These are phyloP conservation scores for Apophysomyces elegans DNA, from an alignment of 371 early-diverging fungal genomes.

Conservation along the genomic window DNA sequence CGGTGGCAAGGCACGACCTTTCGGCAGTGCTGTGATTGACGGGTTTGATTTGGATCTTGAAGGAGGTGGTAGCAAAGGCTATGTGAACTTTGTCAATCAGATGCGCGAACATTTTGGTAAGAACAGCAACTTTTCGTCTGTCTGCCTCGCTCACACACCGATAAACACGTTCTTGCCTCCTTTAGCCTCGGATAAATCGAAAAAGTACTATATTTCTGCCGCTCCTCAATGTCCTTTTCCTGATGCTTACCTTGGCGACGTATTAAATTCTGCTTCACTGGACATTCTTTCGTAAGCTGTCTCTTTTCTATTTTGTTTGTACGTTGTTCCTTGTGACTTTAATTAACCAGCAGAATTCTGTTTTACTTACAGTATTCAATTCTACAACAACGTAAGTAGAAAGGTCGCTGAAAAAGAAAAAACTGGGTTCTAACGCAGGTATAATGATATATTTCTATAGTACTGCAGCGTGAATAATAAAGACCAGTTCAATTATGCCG, in stretches of 20 bases:
- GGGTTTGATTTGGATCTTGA: conserved; percentile 52
- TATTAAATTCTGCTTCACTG: conserved; percentile 43
- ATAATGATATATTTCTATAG: neutral
- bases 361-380: conserved; percentile 22
- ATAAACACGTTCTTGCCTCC: conserved; percentile 5
- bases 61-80: conserved; percentile 47
- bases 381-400: conserved; percentile 30
- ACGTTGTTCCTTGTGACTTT: neutral
- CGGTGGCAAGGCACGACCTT: conserved; percentile 23
- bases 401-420: conserved; percentile 8
- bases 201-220: conserved; percentile 42
- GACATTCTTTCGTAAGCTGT: conserved; percentile 37
- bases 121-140: neutral
- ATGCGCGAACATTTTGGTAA: conserved; percentile 37
- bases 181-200: conserved; percentile 21
- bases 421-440: neutral
- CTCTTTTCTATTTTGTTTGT: neutral
- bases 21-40: conserved; percentile 45
- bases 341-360: neutral
- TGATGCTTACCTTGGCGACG: conserved; percentile 46
- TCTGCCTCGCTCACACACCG: neutral
- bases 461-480: conserved; percentile 30
- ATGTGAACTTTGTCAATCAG: conserved; percentile 42
- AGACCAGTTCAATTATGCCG: conserved; percentile 29
- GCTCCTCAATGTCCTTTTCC: conserved; percentile 62